Evolutionary conservation across 1,284 basidiomycete species (phyloP), one percentile per base, ranked within the genome.

Genomic region (Entoloma clypeatum): DNA sequence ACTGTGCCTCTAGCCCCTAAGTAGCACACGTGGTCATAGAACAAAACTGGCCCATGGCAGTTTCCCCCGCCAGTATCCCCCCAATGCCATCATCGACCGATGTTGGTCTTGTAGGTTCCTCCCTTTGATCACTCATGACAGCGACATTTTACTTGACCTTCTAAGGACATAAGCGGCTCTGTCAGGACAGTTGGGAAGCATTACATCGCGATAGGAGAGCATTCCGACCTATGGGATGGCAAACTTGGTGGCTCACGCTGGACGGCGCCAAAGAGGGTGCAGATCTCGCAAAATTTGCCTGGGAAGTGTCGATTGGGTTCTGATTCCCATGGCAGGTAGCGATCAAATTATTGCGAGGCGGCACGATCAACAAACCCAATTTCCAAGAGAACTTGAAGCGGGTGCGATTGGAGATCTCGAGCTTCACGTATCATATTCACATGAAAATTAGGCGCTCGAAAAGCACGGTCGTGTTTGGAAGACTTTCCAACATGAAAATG

Each of bases 311-410:
- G n/a, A n/a, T n/a, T 17, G 32, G 22, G 17, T 4, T 21, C 13
- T 19, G 6, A 5, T 21, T 22, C 32, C 7, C 27, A 25, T 17
- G 22, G 4, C 13, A 55, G 53, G 49, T 55, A 14, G 50, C 38
- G 3, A 44, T 56, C 5, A 54, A 55, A 27, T 44, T 48, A 10
- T 19, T 56, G 19, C 47, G 54, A 16, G 54, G 53, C 6, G 56
- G 49, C 10, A 48, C 47, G 3, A 37, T 40, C 2, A 41, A 35
- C 36, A 49, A 49, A 30, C 24, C 31, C 4, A 27, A 36, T 4
- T 44, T 45, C 17, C 18, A 42, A 17, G 37, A 43, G 5, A 44
- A 30, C 1, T 30, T 55, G 10, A 40, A 14, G 11, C 30, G 37
- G 39, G 54, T 52, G 14, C 5, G 26, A n/a, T 39, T 36, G n/a